A percentile compares a stretch with the other conserved stretches of the same genome.
Conservation (phyloP, 306 rosid genomes). For the Comarum palustre region DNA sequence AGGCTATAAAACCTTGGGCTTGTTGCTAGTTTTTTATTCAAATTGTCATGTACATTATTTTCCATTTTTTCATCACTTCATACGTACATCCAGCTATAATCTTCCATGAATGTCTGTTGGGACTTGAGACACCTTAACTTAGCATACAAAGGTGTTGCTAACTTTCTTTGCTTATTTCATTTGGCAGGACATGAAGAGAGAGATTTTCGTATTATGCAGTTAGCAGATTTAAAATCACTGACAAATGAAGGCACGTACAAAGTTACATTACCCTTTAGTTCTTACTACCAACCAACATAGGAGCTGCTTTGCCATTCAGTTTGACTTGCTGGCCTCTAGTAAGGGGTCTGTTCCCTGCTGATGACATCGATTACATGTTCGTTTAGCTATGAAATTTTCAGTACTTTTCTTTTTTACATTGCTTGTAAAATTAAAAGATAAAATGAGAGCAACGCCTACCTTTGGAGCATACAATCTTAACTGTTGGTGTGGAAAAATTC, state of each 20-base stretch:
- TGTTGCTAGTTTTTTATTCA: not conserved
- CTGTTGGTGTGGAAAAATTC: too few species aligned
- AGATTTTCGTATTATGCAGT: not conserved
- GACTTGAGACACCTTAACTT: too few species aligned
- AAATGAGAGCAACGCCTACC: not conserved
- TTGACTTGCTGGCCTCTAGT: not conserved
- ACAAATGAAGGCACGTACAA: conserved; percentile 1
- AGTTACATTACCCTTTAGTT: not conserved
- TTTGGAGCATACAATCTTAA: not conserved
- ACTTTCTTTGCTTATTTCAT: not conserved
- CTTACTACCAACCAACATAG: not conserved
- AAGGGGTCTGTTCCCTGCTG: not conserved
- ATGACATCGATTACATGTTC: not conserved
- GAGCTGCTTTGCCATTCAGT: not conserved
- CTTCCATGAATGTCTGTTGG: not conserved
- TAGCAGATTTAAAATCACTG: not conserved
- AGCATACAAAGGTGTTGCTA: not conserved
- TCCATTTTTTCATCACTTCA: not conserved
- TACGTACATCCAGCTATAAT: too few species aligned
- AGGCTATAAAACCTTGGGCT: not conserved
- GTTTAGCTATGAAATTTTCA: not conserved
- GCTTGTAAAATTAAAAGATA: not conserved
- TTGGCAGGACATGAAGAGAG: conserved; percentile 3
- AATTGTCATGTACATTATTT: not conserved
- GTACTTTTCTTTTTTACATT: not conserved